A percentile compares a stretch with the other conserved stretches of the same genome.
Conservation (phyloP, 2,329 filamentous ascomycete species). For the Aureobasidium pullulans region DNA sequence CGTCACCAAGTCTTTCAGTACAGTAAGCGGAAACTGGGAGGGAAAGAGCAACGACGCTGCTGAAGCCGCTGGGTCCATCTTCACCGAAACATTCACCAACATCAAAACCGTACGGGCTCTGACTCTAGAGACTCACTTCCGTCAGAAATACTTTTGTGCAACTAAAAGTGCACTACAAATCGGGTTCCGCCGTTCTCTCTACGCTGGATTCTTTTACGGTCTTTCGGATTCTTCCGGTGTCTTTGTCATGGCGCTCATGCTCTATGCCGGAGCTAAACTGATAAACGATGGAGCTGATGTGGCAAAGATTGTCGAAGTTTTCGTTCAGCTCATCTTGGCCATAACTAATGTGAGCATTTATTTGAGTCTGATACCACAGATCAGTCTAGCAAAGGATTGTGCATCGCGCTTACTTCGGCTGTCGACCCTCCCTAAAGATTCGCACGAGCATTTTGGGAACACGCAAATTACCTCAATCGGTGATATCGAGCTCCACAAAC, state of each 20-base stretch:
- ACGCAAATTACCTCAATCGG: conserved; percentile 37
- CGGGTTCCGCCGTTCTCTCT: conserved; percentile 59
- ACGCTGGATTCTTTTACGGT: conserved; percentile 66
- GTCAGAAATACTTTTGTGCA: conserved; percentile 51
- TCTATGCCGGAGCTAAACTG: conserved; percentile 71
- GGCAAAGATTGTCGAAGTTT: conserved; percentile 60
- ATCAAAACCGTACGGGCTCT: conserved; percentile 72
- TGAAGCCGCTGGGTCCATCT: conserved; percentile 52
- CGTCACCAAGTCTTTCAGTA: conserved; percentile 58
- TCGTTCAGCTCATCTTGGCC: conserved; percentile 78
- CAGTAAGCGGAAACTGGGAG: conserved; percentile 66
- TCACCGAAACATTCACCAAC: conserved; percentile 69
- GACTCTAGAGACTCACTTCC: conserved; percentile 66
- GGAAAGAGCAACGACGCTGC: conserved; percentile 56
- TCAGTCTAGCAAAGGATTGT: conserved; percentile 65
- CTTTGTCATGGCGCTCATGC: conserved; percentile 70
- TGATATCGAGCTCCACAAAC: conserved; percentile 52
- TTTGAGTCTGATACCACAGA: conserved; percentile 69
- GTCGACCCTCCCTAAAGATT: conserved; percentile 50
- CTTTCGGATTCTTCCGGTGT: conserved; percentile 65
- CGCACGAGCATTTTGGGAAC: conserved; percentile 52
- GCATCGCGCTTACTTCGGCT: conserved; percentile 67
- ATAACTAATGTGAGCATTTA: conserved; percentile 65
- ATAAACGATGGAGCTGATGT: conserved; percentile 47
- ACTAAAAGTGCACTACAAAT: conserved; percentile 47